A percentile compares a stretch with the other conserved stretches of the same genome.
These are phyloP conservation scores for Schizosaccharomyces versatilis DNA, from an alignment of 1,139 yeast species.

Conservation along the genomic window DNA sequence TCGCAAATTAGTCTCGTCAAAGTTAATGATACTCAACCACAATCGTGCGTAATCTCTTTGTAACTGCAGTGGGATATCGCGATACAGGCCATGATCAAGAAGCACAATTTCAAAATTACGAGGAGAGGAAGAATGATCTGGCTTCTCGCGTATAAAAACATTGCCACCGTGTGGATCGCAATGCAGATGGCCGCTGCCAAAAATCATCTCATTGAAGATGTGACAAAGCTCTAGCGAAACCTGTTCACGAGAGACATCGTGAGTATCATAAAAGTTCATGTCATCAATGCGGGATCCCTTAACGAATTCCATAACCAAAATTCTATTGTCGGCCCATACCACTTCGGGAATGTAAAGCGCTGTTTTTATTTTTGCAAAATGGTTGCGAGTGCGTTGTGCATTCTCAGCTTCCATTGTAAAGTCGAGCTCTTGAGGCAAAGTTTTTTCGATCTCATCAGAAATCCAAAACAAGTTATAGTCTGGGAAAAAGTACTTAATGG, in stretches of 20 bases:
- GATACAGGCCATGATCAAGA: constrained; percentile 85
- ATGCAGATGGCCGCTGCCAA: constrained; percentile 76
- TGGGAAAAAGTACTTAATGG: constrained; percentile 65
- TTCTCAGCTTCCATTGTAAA: constrained; percentile 71
- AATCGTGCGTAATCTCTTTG: constrained; percentile 71
- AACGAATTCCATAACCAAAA: constrained; percentile 69
- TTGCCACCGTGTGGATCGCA: constrained; percentile 98
- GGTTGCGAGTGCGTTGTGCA: constrained; percentile 42
- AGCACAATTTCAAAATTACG: constrained; percentile 78
- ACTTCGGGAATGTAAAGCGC: constrained; percentile 65
- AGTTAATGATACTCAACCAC: constrained; percentile 74
- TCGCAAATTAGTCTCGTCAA: constrained; percentile 42
- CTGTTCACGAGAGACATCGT: constrained; percentile 50
- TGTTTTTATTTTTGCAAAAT: constrained; percentile 40
- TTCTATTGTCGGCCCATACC: constrained; percentile 40
- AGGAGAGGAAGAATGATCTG: constrained; percentile 20
- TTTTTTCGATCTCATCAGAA: constrained; percentile 69
- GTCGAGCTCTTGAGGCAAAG: constrained; percentile 73
- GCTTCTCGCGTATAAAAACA: constrained; percentile 19
- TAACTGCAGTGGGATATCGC: constrained; percentile 58
- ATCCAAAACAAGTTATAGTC: constrained; percentile 87
- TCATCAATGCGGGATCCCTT: constrained; percentile 71
- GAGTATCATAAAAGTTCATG: constrained; percentile 34
- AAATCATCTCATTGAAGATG: constrained; percentile 83
- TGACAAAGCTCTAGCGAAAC: constrained; percentile 75